Base-by-base conservation (phyloP, 2,329 filamentous ascomycete genomes). In the Fusarium tjaetaba region DNA sequence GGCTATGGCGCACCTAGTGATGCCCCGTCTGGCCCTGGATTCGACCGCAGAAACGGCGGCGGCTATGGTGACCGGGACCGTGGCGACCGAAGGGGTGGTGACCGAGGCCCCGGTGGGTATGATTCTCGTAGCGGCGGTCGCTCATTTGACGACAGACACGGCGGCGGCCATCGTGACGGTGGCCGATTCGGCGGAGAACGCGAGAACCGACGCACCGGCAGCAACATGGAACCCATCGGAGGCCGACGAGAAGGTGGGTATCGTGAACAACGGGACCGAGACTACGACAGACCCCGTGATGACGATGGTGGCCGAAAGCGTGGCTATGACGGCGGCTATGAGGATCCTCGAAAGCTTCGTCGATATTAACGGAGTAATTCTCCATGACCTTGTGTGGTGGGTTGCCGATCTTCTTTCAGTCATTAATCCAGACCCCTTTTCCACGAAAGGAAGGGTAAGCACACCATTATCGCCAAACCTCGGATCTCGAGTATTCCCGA, bases 201-300 rank as follows among this genome's bases (percentile, higher is more conserved):
- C 73, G 88, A 89, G 18, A 78, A 78, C 68, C 86, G 88, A 65
- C 84, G 85, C 48, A 92, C 90, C 64, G 93, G 93, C 74, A 93
- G 93, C 85, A 96, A 97, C 84, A 92, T 93, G 83, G 94, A 97
- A 81, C 94, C 94, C 70, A 90, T 96, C 80, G 91, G 93, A 79
- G 91, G 93, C 79, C 90, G 90, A 68, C 81, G 91, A 78, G 90
- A 92, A 73, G 86, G 86, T 81, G 87, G 87, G 76, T 88, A 89
- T 82, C 86, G 82, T 67, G 82, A 85, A 57, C 81, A 85, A 58
- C 81, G 87, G 69, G 85, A 85, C 61, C 81, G 87, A 64, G 85
- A 88, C 78, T 86, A 85, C 80, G 89, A 91, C 80, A 84, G 87
- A 73, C 86, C 86, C 63, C 84, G 87, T 71, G 88, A 90, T 59